Conservation (phyloP, 2,329 filamentous ascomycete genomes). For the Penicillium sp. region DNA sequence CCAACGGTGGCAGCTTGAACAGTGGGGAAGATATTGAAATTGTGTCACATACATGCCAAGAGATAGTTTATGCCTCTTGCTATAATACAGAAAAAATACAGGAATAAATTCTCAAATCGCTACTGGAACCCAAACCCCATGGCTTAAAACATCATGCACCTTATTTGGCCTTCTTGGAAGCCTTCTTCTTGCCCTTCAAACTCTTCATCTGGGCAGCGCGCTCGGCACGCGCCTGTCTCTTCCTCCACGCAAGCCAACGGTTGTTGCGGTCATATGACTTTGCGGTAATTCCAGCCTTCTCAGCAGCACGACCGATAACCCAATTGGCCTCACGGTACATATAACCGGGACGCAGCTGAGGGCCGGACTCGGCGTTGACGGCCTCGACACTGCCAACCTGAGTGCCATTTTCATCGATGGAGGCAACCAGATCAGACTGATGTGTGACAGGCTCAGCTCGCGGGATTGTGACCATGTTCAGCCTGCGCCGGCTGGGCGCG, state of each 20-base stretch:
- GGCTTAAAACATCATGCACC: constrained; percentile 34
- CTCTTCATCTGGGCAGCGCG: constrained; percentile 61
- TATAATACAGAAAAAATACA: constrained; percentile 45
- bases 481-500: constrained; percentile 73
- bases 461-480: constrained; percentile 71
- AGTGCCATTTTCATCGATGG: constrained; percentile 33
- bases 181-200: constrained; percentile 56
- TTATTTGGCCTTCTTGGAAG: constrained; percentile 45
- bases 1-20: not conserved
- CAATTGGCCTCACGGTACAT: constrained; percentile 71
- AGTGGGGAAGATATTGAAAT: not conserved
- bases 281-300: constrained; percentile 64
- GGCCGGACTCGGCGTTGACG: constrained; percentile 36
- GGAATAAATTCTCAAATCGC: constrained; percentile 35
- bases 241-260: constrained; percentile 70
- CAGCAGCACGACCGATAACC: constrained; percentile 69
- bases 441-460: constrained; percentile 30
- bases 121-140: constrained; percentile 31
- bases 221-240: constrained; percentile 58
- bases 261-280: constrained; percentile 63
- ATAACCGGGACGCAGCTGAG: constrained; percentile 61
- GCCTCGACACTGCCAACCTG: constrained; percentile 34
- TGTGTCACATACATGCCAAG: constrained; percentile 15
- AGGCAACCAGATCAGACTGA: constrained; percentile 37
- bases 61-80: constrained; percentile 29